Percentiles rank a stretch among this genome's conserved stretches.
Evolutionary conservation across 2,329 filamentous ascomycete species (phyloP).

Genomic region (Piedraia hortae): DNA sequence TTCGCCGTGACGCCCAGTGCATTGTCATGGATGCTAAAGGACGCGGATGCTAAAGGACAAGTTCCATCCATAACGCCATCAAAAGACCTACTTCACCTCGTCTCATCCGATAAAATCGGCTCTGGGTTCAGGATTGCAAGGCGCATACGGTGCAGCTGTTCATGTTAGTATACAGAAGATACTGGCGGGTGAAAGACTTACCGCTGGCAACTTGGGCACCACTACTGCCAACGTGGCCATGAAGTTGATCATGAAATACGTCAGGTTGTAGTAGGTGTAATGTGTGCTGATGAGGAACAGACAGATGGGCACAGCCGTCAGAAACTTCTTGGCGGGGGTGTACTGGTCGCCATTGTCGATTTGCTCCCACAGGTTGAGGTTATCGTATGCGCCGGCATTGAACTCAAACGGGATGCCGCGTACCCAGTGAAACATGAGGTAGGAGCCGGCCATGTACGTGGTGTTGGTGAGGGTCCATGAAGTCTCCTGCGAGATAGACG

Average conservation of each 20-base stretch:
- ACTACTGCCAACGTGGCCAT: conserved; percentile 75
- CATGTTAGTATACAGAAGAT: conserved; percentile 2
- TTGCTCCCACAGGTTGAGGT: conserved; percentile 99
- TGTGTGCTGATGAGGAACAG: conserved; percentile 93
- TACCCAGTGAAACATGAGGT: conserved; percentile 99
- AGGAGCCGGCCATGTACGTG: conserved; percentile 95
- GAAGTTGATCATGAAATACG: conserved; percentile 94
- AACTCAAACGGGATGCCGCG: conserved; percentile 96
- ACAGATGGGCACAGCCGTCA: conserved; percentile 77
- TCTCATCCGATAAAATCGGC: no score
- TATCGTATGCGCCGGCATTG: conserved; percentile 94
- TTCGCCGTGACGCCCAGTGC: no score
- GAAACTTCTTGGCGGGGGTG: conserved; percentile 93
- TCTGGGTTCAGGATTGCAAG: conserved; percentile 13
- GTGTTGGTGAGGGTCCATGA: conserved; percentile 98
- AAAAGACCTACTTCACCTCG: no score
- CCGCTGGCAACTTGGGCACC: conserved; percentile 84
- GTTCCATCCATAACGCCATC: no score
- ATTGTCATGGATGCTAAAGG: no score
- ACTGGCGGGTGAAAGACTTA: conserved; percentile 23
- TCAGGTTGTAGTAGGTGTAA: conserved; percentile 92
- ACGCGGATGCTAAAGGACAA: no score
- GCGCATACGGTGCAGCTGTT: conserved; percentile 14
- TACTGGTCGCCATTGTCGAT: conserved; percentile 98
- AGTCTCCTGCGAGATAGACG: conserved; percentile 86